Conservation (phyloP, 108 stramenopile species). For the Cyclotella choctawhatcheeana region DNA sequence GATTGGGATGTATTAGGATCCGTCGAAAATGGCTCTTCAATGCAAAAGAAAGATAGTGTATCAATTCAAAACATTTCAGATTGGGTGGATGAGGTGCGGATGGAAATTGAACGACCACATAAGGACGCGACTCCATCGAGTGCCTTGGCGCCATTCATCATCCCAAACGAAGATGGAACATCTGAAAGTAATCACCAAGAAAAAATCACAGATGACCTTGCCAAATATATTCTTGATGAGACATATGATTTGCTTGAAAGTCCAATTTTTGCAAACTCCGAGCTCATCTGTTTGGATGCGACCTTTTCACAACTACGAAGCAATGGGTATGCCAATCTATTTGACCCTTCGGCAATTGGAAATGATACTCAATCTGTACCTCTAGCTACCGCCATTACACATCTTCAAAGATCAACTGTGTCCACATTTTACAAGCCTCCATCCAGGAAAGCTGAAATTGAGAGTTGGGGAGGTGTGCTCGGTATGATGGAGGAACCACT, state of each 20-base stretch:
- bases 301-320: constrained; percentile 40
- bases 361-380: constrained; percentile 28
- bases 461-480: constrained; percentile 39
- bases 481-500: constrained; percentile 44
- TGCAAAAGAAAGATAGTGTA: constrained; percentile 12
- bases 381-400: constrained; percentile 46
- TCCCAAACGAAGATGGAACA: constrained; percentile 33
- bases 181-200: not conserved
- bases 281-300: constrained; percentile 34
- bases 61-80: constrained; percentile 37
- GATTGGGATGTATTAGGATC: constrained; percentile 49
- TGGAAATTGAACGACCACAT: constrained; percentile 23
- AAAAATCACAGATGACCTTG: constrained; percentile 30
- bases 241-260: constrained; percentile 59
- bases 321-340: constrained; percentile 36
- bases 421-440: constrained; percentile 45
- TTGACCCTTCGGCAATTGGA: not conserved
- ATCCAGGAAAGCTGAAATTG: constrained; percentile 31
- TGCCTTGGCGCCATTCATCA: constrained; percentile 34
- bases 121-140: constrained; percentile 2
- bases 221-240: constrained; percentile 54
- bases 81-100: constrained; percentile 38
- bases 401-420: constrained; percentile 37
- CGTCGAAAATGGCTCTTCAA: not conserved
- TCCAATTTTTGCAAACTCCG: constrained; percentile 50